phyloP scores from a whole-genome alignment of 179 eudicot species.

The Drosera spatulata region DNA sequence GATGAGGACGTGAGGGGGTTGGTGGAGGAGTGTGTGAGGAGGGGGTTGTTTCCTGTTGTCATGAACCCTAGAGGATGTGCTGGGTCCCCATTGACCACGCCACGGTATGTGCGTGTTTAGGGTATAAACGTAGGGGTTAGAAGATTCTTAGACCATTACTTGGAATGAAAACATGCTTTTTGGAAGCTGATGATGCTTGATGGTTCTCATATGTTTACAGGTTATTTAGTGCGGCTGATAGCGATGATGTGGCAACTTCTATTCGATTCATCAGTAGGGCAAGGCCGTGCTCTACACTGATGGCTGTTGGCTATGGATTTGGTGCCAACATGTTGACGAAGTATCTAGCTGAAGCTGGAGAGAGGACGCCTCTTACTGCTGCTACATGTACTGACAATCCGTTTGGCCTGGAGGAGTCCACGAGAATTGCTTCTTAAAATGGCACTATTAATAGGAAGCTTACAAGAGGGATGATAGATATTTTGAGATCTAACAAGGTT shows the following conservation, averaged over 20 bases:
- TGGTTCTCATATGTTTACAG: conserved; percentile 39
- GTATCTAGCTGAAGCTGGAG: conserved; percentile 84
- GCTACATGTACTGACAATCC: conserved; percentile 93
- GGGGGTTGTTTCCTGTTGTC: conserved; percentile 81
- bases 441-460: conserved; percentile 37
- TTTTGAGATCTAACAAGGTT: conserved; percentile 78
- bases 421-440: conserved; percentile 36
- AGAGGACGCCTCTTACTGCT: conserved; percentile 86
- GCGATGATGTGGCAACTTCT: conserved; percentile 89
- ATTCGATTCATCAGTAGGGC: conserved; percentile 57
- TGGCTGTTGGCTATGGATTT: conserved; percentile 91
- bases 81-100: conserved; percentile 77
- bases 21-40: conserved; percentile 50
- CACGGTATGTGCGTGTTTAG: conserved; percentile 34
- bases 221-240: conserved; percentile 98
- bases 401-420: conserved; percentile 79
- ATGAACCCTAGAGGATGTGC: conserved; percentile 95
- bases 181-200: conserved; percentile 12
- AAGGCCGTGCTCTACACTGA: conserved; percentile 89
- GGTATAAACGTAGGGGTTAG: too few species aligned
- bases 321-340: conserved; percentile 97
- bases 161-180: too few species aligned
- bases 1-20: conserved; percentile 39
- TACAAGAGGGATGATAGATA: conserved; percentile 55
- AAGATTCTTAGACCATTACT: too few species aligned